Conservation (phyloP, 208 protist genomes). For the Leishmania tropica region DNA sequence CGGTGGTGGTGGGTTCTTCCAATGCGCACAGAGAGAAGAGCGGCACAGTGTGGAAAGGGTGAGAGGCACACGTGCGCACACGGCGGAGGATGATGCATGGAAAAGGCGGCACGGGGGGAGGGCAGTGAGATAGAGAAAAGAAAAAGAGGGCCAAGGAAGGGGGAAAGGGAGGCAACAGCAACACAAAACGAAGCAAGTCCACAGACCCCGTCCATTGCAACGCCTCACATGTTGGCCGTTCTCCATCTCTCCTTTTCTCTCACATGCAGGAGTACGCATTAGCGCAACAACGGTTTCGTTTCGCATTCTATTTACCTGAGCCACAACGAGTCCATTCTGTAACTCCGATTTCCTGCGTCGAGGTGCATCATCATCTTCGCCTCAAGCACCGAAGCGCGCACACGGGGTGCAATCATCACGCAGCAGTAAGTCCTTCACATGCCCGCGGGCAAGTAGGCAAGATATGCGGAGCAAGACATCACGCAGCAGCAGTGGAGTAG, state of each 20-base stretch:
- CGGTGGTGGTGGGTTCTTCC: too few species aligned
- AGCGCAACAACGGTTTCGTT: not conserved
- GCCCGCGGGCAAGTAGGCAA: too few species aligned
- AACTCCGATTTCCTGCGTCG: not conserved
- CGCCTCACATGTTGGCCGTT: not conserved
- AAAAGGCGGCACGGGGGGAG: not conserved
- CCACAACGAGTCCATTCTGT: not conserved
- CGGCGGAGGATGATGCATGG: not conserved
- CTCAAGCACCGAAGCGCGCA: not conserved
- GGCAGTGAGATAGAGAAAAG: not conserved
- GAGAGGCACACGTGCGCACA: not conserved
- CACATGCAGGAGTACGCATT: not conserved
- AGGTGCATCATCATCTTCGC: not conserved
- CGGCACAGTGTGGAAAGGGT: not conserved
- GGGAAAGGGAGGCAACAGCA: not conserved
- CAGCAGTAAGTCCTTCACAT: too few species aligned
- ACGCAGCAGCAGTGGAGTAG: not conserved
- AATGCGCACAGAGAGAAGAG: not conserved
- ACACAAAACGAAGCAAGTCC: not conserved
- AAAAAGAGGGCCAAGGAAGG: not conserved
- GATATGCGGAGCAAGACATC: too few species aligned
- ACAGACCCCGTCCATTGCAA: not conserved
- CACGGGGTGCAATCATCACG: not conserved
- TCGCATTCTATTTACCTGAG: not conserved
- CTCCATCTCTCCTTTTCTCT: not conserved